Evolutionary conservation across 192 early-diverging fungal genomes (phyloP).

Genomic region (Coemansia pectinata): DNA sequence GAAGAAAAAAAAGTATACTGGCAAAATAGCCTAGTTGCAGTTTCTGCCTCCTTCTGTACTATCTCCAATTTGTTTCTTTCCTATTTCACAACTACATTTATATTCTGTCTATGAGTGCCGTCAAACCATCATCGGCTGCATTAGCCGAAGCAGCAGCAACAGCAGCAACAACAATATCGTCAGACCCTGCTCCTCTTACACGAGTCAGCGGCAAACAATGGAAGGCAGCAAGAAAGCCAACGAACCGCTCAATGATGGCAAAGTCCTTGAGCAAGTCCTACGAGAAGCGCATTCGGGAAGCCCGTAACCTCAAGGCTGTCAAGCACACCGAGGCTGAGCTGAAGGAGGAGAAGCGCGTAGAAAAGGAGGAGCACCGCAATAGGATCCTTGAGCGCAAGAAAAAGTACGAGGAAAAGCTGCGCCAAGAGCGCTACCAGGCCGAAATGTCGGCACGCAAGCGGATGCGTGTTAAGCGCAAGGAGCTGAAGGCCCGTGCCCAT

Average conservation of each 20-base stretch:
- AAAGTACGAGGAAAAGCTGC: constrained; percentile 39
- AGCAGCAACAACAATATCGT: not conserved
- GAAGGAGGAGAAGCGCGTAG: constrained; percentile 39
- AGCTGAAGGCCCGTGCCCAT: constrained; percentile 50
- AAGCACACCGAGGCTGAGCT: constrained; percentile 37
- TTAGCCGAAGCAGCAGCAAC: constrained; percentile 5
- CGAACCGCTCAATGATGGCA: constrained; percentile 47
- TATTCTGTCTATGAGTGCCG: not conserved
- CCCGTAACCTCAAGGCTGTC: constrained; percentile 23
- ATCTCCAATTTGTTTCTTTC: not conserved
- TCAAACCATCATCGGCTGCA: constrained; percentile 1
- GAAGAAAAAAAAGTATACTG: not conserved
- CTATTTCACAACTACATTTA: not conserved
- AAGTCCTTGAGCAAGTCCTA: constrained; percentile 42
- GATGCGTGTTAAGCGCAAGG: constrained; percentile 55
- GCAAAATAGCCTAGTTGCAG: not conserved
- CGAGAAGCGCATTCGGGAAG: constrained; percentile 41
- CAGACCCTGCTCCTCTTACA: constrained; percentile 22
- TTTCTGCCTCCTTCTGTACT: not conserved
- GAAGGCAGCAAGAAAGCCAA: constrained; percentile 44
- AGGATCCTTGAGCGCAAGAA: constrained; percentile 46
- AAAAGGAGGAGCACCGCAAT: constrained; percentile 27
- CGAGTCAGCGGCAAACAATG: constrained; percentile 49
- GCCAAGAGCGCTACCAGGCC: constrained; percentile 35
- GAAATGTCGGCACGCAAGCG: constrained; percentile 53